Percentiles rank a stretch among this genome's conserved stretches.
phyloP scores from a whole-genome alignment of 2,329 filamentous ascomycete species.

The Ilyonectria sp. region DNA sequence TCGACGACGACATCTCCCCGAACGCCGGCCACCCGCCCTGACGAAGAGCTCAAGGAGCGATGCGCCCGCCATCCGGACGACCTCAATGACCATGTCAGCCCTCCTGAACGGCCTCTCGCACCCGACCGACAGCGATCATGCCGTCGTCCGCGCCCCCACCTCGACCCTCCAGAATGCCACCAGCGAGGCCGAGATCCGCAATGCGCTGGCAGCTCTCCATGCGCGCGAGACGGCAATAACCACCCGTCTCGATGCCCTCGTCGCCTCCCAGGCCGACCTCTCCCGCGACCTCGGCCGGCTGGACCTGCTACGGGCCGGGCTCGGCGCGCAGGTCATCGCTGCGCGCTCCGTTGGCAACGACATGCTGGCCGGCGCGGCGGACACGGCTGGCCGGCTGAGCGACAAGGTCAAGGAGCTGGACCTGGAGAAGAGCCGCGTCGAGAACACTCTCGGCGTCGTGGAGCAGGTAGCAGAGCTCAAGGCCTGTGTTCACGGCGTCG shows the following conservation, averaged over 20 bases:
- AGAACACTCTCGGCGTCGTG: conserved; percentile 90
- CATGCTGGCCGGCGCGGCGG: conserved; percentile 89
- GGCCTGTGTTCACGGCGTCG: conserved; percentile 93
- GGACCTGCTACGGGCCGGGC: conserved; percentile 88
- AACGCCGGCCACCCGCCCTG: conserved; percentile 27
- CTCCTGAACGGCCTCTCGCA: conserved; percentile 61
- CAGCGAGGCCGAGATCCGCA: conserved; percentile 84
- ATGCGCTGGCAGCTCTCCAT: conserved; percentile 82
- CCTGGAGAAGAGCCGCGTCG: conserved; percentile 91
- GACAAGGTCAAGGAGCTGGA: conserved; percentile 90
- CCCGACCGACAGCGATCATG: conserved; percentile 52
- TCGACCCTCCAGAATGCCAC: conserved; percentile 76
- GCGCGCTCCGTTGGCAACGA: conserved; percentile 88
- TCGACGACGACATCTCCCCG: conserved; percentile 16
- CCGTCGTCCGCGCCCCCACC: conserved; percentile 45
- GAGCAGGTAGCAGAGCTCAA: conserved; percentile 98
- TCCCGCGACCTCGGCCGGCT: conserved; percentile 89
- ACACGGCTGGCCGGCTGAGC: conserved; percentile 88
- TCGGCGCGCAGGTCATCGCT: conserved; percentile 88
- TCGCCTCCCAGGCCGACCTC: conserved; percentile 88
- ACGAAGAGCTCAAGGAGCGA: conserved; percentile 54
- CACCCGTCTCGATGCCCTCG: conserved; percentile 79
- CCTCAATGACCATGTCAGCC: conserved; percentile 63
- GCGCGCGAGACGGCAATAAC: conserved; percentile 82
- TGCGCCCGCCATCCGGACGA: conserved; percentile 58